These are phyloP conservation scores for Russula sp. DNA, from an alignment of 768 basidiomycete genomes.

Conservation along the genomic window DNA sequence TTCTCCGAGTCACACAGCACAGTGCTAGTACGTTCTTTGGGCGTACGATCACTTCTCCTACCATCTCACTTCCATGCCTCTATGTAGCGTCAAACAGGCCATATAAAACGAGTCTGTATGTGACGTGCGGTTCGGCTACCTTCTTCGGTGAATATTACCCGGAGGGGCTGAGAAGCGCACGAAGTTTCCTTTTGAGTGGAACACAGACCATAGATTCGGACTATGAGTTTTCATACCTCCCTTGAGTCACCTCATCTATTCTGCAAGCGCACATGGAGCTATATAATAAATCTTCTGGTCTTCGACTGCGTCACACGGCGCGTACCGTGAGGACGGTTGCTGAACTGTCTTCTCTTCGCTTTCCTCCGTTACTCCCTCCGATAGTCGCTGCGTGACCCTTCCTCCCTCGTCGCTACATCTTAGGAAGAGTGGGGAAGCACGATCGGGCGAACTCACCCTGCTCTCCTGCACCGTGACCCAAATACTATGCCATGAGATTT, in stretches of 20 bases:
- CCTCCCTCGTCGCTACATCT: too few species aligned
- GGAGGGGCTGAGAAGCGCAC: not conserved
- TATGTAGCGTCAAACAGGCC: constrained; percentile 1
- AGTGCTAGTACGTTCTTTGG: not conserved
- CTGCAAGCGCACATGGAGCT: not conserved
- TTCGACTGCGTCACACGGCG: constrained; percentile 1
- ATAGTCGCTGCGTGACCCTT: too few species aligned
- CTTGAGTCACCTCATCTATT: constrained; percentile 7
- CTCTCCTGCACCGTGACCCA: too few species aligned
- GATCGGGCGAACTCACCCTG: too few species aligned
- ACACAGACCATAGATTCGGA: not conserved
- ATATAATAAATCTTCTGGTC: not conserved
- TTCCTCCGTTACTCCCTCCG: not conserved
- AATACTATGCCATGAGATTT: too few species aligned
- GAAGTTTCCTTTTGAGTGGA: not conserved
- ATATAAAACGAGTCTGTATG: not conserved
- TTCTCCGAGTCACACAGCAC: constrained; percentile 4
- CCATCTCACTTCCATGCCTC: not conserved
- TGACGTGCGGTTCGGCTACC: not conserved
- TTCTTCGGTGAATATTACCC: not conserved
- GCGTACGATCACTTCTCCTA: not conserved
- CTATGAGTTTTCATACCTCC: not conserved
- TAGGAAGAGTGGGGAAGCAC: too few species aligned
- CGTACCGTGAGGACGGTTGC: not conserved
- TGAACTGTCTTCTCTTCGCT: not conserved